Percentiles rank a stretch among this genome's conserved stretches.
These are phyloP conservation scores for Leccinum uliginosum DNA, from an alignment of 768 basidiomycete species.

Conservation along the genomic window DNA sequence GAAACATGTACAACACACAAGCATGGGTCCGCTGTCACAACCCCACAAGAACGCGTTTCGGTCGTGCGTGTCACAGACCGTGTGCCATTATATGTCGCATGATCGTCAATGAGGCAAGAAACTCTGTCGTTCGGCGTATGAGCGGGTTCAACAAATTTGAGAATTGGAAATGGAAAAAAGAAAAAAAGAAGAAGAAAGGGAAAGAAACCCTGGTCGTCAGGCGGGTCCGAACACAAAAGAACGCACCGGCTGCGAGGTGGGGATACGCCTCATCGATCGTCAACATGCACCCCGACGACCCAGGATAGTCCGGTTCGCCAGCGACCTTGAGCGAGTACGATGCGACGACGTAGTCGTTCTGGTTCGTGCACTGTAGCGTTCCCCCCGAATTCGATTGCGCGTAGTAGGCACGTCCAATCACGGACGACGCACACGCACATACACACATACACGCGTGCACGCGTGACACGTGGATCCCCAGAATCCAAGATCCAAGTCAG, in stretches of 20 bases:
- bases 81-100: slow-evolving; percentile 59
- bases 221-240: background rate
- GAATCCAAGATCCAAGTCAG: background rate
- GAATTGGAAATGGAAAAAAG: background rate
- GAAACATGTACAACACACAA: background rate
- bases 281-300: slow-evolving; percentile 59
- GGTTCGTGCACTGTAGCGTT: slow-evolving; percentile 50
- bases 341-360: slow-evolving; percentile 48
- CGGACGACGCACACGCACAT: background rate
- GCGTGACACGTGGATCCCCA: background rate
- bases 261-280: slow-evolving; percentile 59
- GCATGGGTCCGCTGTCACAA: background rate
- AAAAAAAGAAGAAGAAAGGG: background rate
- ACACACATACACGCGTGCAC: background rate
- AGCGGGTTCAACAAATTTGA: slow-evolving; percentile 1
- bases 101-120: slow-evolving; percentile 57
- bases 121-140: slow-evolving; percentile 36
- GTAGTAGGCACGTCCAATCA: background rate
- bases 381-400: background rate
- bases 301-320: slow-evolving; percentile 49
- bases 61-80: slow-evolving; percentile 14
- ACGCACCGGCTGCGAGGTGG: slow-evolving; percentile 52
- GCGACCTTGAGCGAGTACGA: slow-evolving; percentile 54
- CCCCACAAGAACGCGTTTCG: background rate
- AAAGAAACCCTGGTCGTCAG: slow-evolving; percentile 4